Percentiles rank a stretch among this genome's conserved stretches.
phyloP scores from a whole-genome alignment of 768 basidiomycete species.

The Solioccasus polychromus region DNA sequence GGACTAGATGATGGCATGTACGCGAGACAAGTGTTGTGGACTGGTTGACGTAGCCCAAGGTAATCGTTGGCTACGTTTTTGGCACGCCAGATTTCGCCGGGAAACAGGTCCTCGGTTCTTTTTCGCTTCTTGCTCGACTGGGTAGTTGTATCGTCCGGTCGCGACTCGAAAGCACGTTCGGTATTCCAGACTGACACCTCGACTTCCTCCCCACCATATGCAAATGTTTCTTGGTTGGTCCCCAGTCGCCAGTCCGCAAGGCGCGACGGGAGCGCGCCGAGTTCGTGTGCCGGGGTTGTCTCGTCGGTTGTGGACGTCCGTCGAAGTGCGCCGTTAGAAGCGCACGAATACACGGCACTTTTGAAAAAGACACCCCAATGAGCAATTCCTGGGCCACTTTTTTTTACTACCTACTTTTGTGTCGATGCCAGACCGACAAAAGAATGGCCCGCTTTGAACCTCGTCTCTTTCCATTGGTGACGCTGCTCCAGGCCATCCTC shows the following conservation, averaged over 20 bases:
- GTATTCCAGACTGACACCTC: constrained; percentile 80
- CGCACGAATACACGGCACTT: constrained; percentile 61
- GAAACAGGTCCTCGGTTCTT: constrained; percentile 56
- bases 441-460: constrained; percentile 46
- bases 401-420: constrained; percentile 43
- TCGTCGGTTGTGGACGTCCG: constrained; percentile 36
- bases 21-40: constrained; percentile 68
- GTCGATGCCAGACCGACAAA: constrained; percentile 62
- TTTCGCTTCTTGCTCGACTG: constrained; percentile 45
- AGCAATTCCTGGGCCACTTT: constrained; percentile 1
- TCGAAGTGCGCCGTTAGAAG: constrained; percentile 71
- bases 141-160: constrained; percentile 15
- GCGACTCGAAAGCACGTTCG: constrained; percentile 48
- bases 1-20: constrained; percentile 45
- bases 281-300: constrained; percentile 18
- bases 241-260: constrained; percentile 68
- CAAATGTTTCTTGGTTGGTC: constrained; percentile 51
- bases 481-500: constrained; percentile 40
- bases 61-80: constrained; percentile 82
- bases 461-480: constrained; percentile 63
- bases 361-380: not conserved
- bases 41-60: constrained; percentile 72
- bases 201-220: constrained; percentile 85
- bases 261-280: constrained; percentile 59
- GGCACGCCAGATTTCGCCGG: constrained; percentile 81